Evolutionary conservation across 176 grass and related monocot genomes (phyloP).

Genomic region (Poa pratensis): DNA sequence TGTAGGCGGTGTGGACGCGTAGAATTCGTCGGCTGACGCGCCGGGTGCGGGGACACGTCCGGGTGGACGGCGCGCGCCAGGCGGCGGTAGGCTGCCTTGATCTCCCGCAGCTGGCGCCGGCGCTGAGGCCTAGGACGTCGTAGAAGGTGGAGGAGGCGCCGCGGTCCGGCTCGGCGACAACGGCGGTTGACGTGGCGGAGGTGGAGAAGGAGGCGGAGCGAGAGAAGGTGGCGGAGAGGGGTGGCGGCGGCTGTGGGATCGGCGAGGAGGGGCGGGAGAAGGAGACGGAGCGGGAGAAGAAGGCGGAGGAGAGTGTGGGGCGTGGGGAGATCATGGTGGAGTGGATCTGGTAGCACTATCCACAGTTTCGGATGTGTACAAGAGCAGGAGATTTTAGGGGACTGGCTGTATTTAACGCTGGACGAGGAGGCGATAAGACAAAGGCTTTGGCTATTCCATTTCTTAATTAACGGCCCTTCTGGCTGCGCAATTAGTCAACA

Average conservation of each 20-base stretch:
- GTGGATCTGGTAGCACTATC: not conserved
- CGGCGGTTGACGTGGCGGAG: not conserved
- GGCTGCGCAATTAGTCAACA: not conserved
- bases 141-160: slow-evolving; percentile 50
- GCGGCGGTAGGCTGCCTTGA: slow-evolving; percentile 70
- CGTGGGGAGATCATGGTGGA: slow-evolving; percentile 47
- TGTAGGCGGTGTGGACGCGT: slow-evolving; percentile 69
- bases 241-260: not conserved
- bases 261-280: slow-evolving; percentile 25
- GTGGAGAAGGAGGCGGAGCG: slow-evolving; percentile 3
- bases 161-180: not conserved
- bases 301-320: slow-evolving; percentile 44
- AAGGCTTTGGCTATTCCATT: not conserved
- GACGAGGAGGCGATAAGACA: not conserved
- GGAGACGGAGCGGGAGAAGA: slow-evolving; percentile 31
- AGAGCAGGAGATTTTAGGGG: not conserved
- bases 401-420: not conserved
- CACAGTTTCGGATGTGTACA: not conserved
- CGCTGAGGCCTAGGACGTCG: slow-evolving; percentile 63
- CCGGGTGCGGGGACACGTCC: slow-evolving; percentile 43
- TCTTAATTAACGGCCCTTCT: not conserved
- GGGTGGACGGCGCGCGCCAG: slow-evolving; percentile 62
- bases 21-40: slow-evolving; percentile 55
- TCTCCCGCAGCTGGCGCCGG: slow-evolving; percentile 52
- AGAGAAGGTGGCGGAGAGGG: not conserved